Evolutionary conservation across 2,329 filamentous ascomycete genomes (phyloP).

Genomic region (Hypoxylon sp.): DNA sequence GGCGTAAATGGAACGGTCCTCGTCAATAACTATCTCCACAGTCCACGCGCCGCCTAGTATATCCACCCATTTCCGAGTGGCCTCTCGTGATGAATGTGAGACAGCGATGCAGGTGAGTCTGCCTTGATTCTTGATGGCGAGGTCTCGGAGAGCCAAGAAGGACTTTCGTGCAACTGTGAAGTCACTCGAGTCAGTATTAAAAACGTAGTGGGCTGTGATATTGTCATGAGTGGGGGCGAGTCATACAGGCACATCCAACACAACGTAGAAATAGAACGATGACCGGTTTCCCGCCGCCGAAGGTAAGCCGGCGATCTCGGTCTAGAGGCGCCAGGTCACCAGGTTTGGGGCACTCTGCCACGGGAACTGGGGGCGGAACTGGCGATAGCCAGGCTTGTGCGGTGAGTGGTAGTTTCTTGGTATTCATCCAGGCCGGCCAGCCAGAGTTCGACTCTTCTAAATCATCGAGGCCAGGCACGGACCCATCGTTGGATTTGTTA

Average conservation of each 20-base stretch:
- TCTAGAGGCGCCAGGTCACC: slow-evolving; percentile 66
- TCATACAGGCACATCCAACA: slow-evolving; percentile 69
- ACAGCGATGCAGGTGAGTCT: slow-evolving; percentile 70
- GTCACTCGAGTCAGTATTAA: slow-evolving; percentile 23
- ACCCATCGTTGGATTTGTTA: slow-evolving; percentile 46
- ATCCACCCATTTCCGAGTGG: slow-evolving; percentile 71
- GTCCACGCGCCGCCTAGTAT: slow-evolving; percentile 71
- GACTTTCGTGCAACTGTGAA: slow-evolving; percentile 68
- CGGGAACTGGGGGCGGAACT: slow-evolving; percentile 64
- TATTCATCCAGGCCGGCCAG: slow-evolving; percentile 64
- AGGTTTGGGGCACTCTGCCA: slow-evolving; percentile 62
- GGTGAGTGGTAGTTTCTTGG: slow-evolving; percentile 65
- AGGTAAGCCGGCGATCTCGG: slow-evolving; percentile 60
- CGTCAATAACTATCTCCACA: slow-evolving; percentile 69
- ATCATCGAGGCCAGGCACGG: slow-evolving; percentile 52
- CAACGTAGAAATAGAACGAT: slow-evolving; percentile 69
- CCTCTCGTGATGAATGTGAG: slow-evolving; percentile 70
- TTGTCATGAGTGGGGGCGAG: slow-evolving; percentile 23
- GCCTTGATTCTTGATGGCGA: slow-evolving; percentile 66
- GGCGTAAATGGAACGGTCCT: slow-evolving; percentile 70
- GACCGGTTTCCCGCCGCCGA: slow-evolving; percentile 62
- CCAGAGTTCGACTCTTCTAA: slow-evolving; percentile 48
- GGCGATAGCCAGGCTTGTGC: slow-evolving; percentile 69
- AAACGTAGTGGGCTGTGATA: slow-evolving; percentile 14
- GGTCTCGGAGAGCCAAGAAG: slow-evolving; percentile 69